Conservation (phyloP, 2,329 filamentous ascomycete species). For the Chalaropsis ovoidea region DNA sequence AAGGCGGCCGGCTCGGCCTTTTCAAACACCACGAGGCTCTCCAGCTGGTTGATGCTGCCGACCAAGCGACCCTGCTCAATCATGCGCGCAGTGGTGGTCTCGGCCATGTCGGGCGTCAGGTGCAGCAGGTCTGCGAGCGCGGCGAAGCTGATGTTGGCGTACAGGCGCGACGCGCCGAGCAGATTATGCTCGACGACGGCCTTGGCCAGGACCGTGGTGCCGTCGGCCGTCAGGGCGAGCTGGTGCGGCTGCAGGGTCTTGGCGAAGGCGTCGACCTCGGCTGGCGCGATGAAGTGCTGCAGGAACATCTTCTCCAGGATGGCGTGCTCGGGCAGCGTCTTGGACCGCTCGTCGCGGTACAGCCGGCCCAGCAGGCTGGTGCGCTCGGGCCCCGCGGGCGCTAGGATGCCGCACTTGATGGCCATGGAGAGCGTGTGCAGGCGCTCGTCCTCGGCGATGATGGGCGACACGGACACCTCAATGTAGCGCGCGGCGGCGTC, state of each 20-base stretch:
- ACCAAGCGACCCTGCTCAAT: constrained; percentile 84
- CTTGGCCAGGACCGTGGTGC: constrained; percentile 82
- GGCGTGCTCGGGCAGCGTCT: constrained; percentile 63
- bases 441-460: constrained; percentile 78
- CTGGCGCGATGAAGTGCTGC: constrained; percentile 67
- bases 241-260: constrained; percentile 75
- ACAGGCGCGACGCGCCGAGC: constrained; percentile 69
- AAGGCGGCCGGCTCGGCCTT: constrained; percentile 46
- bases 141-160: constrained; percentile 66
- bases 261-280: constrained; percentile 81
- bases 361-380: constrained; percentile 70
- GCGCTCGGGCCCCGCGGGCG: constrained; percentile 77
- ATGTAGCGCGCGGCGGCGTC: constrained; percentile 83
- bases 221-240: constrained; percentile 78
- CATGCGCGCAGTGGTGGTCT: constrained; percentile 88
- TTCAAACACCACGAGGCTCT: constrained; percentile 79
- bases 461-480: constrained; percentile 64
- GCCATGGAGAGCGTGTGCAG: constrained; percentile 75
- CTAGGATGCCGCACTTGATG: constrained; percentile 84
- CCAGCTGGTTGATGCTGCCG: constrained; percentile 90
- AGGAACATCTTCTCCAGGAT: constrained; percentile 98
- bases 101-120: constrained; percentile 67
- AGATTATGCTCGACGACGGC: constrained; percentile 96
- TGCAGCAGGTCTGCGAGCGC: constrained; percentile 68
- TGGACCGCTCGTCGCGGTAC: constrained; percentile 84